phyloP scores from a whole-genome alignment of 495 filamentous ascomycete species.

The Sphaerosporella brunnea region DNA sequence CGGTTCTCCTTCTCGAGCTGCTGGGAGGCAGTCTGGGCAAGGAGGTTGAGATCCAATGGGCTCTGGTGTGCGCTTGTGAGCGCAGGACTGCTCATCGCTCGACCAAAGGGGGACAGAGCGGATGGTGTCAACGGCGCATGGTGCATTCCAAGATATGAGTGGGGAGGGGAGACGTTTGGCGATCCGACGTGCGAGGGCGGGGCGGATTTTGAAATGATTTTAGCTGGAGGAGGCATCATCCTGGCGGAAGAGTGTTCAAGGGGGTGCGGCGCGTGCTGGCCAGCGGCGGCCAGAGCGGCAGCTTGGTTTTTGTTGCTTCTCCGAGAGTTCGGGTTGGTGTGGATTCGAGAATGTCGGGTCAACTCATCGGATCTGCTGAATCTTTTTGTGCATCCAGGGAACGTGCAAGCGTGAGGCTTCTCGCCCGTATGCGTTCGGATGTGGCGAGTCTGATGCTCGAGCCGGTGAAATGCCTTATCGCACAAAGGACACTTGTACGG shows the following conservation, averaged over 20 bases:
- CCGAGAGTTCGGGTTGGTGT: slow-evolving; percentile 95
- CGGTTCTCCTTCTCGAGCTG: slow-evolving; percentile 60
- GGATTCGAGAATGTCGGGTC: slow-evolving; percentile 91
- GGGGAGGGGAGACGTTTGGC: slow-evolving; percentile 88
- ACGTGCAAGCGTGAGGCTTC: slow-evolving; percentile 91
- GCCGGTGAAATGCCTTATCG: slow-evolving; percentile 95
- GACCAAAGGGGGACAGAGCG: slow-evolving; percentile 21
- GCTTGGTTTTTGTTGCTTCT: slow-evolving; percentile 76
- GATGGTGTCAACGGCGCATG: slow-evolving; percentile 21
- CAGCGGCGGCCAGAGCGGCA: slow-evolving; percentile 37
- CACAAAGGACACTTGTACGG: slow-evolving; percentile 97
- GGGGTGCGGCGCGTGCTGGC: slow-evolving; percentile 30
- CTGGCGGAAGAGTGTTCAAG: slow-evolving; percentile 31
- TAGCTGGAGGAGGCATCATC: slow-evolving; percentile 68
- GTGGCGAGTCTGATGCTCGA: slow-evolving; percentile 95
- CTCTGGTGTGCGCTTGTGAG: slow-evolving; percentile 30
- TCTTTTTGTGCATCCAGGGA: slow-evolving; percentile 87
- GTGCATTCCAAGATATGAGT: slow-evolving; percentile 43
- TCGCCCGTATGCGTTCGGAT: slow-evolving; percentile 96
- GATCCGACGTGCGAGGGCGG: slow-evolving; percentile 76
- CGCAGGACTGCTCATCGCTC: slow-evolving; percentile 30
- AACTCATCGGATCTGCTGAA: slow-evolving; percentile 96
- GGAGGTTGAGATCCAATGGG: slow-evolving; percentile 62
- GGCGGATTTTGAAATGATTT: slow-evolving; percentile 64
- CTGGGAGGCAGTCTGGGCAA: slow-evolving; percentile 79